Percentiles rank a stretch among this genome's conserved stretches.
Evolutionary conservation across 23 red algal species (phyloP).

Genomic region (Gracilaria gracilis): DNA sequence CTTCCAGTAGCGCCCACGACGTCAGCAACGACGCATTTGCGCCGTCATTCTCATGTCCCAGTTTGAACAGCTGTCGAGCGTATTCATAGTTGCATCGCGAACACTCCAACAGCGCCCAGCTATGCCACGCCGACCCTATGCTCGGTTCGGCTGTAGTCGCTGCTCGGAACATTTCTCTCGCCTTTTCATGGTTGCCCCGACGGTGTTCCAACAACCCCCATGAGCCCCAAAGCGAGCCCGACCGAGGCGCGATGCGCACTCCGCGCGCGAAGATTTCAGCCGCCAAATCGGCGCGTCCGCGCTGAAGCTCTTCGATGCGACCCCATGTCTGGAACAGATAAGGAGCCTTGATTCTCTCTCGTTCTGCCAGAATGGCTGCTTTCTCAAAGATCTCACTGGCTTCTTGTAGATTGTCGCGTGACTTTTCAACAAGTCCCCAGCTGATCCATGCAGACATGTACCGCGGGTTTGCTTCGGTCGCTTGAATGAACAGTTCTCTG

Average conservation of each 20-base stretch:
- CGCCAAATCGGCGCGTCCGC: conserved; percentile 37
- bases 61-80: conserved; percentile 66
- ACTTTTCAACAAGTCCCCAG: conserved; percentile 69
- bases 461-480: conserved; percentile 28
- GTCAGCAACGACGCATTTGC: conserved; percentile 57
- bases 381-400: conserved; percentile 55
- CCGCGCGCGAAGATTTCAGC: conserved; percentile 41
- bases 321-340: conserved; percentile 73
- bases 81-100: conserved; percentile 61
- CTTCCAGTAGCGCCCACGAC: conserved; percentile 71
- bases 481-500: conserved; percentile 25
- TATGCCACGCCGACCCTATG: conserved; percentile 62
- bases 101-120: conserved; percentile 75
- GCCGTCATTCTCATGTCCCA: conserved; percentile 59
- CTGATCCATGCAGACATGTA: conserved; percentile 75
- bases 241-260: conserved; percentile 22
- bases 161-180: conserved; percentile 40
- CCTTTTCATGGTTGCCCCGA: conserved; percentile 40
- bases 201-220: conserved; percentile 60
- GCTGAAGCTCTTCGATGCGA: conserved; percentile 53
- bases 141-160: conserved; percentile 38
- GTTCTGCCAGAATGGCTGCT: conserved; percentile 30
- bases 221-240: conserved; percentile 26
- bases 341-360: conserved; percentile 23
- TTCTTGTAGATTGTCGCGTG: conserved; percentile 5